Evolutionary conservation across 1,284 basidiomycete genomes (phyloP).

Genomic region (Phenoliferia sp.): DNA sequence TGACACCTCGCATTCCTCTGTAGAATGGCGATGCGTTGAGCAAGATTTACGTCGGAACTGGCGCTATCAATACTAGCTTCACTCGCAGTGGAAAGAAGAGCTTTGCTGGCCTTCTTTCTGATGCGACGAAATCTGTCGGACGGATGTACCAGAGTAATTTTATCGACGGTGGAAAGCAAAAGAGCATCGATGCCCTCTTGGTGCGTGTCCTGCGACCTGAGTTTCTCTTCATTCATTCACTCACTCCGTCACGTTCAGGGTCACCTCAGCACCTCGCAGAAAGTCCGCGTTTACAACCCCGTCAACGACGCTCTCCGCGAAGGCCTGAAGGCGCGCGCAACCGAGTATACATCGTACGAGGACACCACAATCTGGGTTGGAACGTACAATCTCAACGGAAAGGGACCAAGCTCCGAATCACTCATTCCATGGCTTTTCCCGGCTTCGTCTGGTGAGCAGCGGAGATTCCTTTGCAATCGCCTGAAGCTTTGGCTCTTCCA

Average conservation of each 20-base stretch:
- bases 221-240: not conserved
- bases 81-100: conserved; percentile 91
- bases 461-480: not conserved
- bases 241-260: conserved; percentile 61
- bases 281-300: conserved; percentile 89
- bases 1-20: too few relatives aligned
- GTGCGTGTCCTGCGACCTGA: conserved; percentile 47
- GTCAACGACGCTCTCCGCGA: conserved; percentile 79
- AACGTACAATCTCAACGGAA: conserved; percentile 95
- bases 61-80: conserved; percentile 90
- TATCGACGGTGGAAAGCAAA: conserved; percentile 90
- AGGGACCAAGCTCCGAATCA: conserved; percentile 69
- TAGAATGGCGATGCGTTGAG: conserved; percentile 49
- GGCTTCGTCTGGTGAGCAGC: conserved; percentile 5
- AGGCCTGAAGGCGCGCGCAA: conserved; percentile 61
- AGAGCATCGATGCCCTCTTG: conserved; percentile 90
- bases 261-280: conserved; percentile 78
- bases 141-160: conserved; percentile 98
- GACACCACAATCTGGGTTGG: conserved; percentile 74
- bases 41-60: conserved; percentile 93
- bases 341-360: conserved; percentile 79
- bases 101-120: conserved; percentile 70
- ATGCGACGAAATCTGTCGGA: conserved; percentile 89
- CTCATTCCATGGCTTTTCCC: conserved; percentile 89
- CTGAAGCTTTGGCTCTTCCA: too few relatives aligned